These are phyloP conservation scores for Ampelocalamus luodianensis DNA, from an alignment of 176 grass and related monocot genomes.

Conservation along the genomic window DNA sequence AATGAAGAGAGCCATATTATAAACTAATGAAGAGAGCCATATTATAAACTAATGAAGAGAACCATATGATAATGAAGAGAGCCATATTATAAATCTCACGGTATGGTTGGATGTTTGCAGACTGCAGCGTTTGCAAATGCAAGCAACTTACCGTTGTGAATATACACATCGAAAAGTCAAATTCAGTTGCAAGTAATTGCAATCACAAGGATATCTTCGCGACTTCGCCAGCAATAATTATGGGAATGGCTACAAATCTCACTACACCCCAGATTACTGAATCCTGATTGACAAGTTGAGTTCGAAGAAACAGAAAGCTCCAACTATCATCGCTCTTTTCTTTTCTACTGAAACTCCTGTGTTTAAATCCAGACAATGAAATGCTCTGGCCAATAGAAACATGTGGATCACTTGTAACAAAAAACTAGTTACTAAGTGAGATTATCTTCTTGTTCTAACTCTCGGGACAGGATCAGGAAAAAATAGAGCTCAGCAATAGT, in stretches of 20 bases:
- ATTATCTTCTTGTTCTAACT: not conserved
- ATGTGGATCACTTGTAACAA: not conserved
- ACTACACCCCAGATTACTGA: not conserved
- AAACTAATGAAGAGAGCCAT: not conserved
- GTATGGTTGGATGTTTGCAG: not conserved
- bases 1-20: constrained; percentile 1
- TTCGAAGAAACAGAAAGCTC: not conserved
- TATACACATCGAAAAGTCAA: not conserved
- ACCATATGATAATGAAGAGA: not conserved
- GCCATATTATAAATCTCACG: constrained; percentile 22
- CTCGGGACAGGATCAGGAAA: not conserved
- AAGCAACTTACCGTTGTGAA: not conserved
- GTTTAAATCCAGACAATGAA: not conserved
- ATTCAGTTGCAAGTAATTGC: not conserved
- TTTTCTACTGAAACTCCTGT: not conserved
- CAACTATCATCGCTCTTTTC: not conserved
- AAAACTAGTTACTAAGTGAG: not conserved
- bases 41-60: not conserved
- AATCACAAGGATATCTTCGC: constrained; percentile 11
- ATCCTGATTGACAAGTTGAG: not conserved
- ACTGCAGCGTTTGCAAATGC: not conserved
- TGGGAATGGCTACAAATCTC: not conserved
- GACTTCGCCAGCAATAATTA: not conserved
- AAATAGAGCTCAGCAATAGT: not conserved
- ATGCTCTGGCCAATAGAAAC: not conserved